These are phyloP conservation scores for Bacterosira constricta DNA, from an alignment of 108 stramenopile genomes.

Conservation along the genomic window DNA sequence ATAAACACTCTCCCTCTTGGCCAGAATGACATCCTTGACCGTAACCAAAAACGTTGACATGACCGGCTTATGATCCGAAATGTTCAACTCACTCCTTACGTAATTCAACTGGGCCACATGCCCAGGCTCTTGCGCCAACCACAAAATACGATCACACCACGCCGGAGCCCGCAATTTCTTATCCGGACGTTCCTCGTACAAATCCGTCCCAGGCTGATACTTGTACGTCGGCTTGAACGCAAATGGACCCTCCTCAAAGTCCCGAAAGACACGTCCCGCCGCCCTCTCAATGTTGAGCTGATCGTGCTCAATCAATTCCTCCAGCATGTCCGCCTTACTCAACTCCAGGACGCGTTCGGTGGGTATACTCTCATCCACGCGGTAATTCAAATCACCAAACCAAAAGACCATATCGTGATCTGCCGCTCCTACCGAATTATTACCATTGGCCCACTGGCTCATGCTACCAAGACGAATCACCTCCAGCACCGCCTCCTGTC, in stretches of 20 bases:
- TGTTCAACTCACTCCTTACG: conserved; percentile 75
- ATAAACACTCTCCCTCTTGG: conserved; percentile 76
- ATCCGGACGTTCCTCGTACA: conserved; percentile 95
- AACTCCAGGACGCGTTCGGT: conserved; percentile 84
- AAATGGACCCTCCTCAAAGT: conserved; percentile 91
- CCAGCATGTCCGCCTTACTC: conserved; percentile 59
- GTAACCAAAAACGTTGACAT: conserved; percentile 80
- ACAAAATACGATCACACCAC: conserved; percentile 99
- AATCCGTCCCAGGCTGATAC: conserved; percentile 95
- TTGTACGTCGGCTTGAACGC: conserved; percentile 97
- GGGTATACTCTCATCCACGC: conserved; percentile 88
- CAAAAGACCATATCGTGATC: conserved; percentile 97
- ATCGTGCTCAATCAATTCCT: conserved; percentile 85
- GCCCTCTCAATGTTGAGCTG: conserved; percentile 96
- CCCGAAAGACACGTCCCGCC: conserved; percentile 90
- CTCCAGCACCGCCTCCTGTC: conserved; percentile 84
- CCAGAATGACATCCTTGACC: conserved; percentile 82
- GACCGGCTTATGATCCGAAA: conserved; percentile 99
- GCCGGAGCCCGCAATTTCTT: conserved; percentile 99
- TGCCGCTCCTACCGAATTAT: conserved; percentile 58
- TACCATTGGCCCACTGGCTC: conserved; percentile 79
- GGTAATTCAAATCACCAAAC: conserved; percentile 98
- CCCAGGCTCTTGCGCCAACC: conserved; percentile 84
- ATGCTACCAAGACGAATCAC: conserved; percentile 76
- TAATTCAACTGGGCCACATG: conserved; percentile 89